Percentiles rank a stretch among this genome's conserved stretches.
Conservation (phyloP, 257 asterid species). For the Knoxia roxburghii region DNA sequence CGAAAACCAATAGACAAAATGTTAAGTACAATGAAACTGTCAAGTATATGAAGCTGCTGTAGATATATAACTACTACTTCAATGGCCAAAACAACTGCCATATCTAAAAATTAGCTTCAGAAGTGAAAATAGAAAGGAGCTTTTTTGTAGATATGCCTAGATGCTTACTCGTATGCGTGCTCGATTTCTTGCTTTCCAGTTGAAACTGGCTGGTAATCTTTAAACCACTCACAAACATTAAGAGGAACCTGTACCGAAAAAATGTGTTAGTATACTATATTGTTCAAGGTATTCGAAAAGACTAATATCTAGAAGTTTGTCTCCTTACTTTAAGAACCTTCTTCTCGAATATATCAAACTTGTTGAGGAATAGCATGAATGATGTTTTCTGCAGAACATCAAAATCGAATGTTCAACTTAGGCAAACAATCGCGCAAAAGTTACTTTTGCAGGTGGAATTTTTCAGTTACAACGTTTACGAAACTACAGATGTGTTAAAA, state of each 20-base stretch:
- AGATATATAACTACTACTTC: neutral
- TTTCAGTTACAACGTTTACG: neutral
- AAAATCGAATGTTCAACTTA: neutral
- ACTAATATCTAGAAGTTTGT: slow-evolving; percentile 9
- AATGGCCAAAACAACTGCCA: neutral
- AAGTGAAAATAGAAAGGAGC: neutral
- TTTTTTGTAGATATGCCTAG: neutral
- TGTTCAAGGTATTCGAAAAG: slow-evolving; percentile 13
- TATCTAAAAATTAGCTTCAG: slow-evolving; percentile 6
- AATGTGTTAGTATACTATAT: slow-evolving; percentile 14
- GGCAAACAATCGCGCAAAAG: neutral
- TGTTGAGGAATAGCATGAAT: slow-evolving; percentile 95
- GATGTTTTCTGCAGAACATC: slow-evolving; percentile 73
- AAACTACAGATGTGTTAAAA: neutral
- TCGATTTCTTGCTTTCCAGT: slow-evolving; percentile 95
- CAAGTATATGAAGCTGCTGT: neutral
- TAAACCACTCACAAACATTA: slow-evolving; percentile 81
- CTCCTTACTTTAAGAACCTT: slow-evolving; percentile 78
- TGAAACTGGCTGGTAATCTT: slow-evolving; percentile 91
- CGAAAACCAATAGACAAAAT: neutral
- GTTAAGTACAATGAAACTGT: neutral
- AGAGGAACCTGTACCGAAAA: slow-evolving; percentile 70
- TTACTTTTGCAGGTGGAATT: neutral
- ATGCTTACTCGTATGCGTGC: slow-evolving; percentile 92
- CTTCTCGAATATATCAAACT: slow-evolving; percentile 94